A percentile compares a stretch with the other conserved stretches of the same genome.
Evolutionary conservation across 345 rosid species (phyloP).

Genomic region (Dimocarpus longan): DNA sequence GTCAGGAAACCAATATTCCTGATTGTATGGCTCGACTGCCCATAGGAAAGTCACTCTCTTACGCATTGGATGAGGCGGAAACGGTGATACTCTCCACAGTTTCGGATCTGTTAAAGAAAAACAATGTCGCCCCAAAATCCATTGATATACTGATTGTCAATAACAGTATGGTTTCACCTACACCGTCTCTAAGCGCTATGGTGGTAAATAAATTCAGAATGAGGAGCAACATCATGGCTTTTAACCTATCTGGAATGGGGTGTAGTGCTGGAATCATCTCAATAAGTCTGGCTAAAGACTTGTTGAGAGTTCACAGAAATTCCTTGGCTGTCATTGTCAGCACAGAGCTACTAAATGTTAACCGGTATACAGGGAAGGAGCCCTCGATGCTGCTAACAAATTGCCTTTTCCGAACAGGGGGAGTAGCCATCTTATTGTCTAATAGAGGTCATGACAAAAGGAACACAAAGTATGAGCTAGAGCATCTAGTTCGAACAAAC

Average conservation of each 20-base stretch:
- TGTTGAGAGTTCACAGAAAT: conserved; percentile 50
- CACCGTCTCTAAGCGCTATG: conserved; percentile 66
- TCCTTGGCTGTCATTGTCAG: conserved; percentile 58
- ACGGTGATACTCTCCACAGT: conserved; percentile 50
- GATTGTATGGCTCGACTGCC: conserved; percentile 47
- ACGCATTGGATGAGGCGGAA: conserved; percentile 45
- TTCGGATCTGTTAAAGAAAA: conserved; percentile 44
- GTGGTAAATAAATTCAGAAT: conserved; percentile 51
- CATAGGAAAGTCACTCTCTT: conserved; percentile 38
- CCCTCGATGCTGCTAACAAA: conserved; percentile 61
- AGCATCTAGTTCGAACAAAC: conserved; percentile 49
- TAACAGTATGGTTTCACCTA: conserved; percentile 53
- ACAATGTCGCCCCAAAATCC: conserved; percentile 37
- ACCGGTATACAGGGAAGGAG: conserved; percentile 58
- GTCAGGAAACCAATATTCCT: conserved; percentile 61
- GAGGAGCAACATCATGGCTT: conserved; percentile 64
- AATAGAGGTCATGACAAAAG: conserved; percentile 41
- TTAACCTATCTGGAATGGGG: conserved; percentile 73
- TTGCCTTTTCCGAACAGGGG: conserved; percentile 75
- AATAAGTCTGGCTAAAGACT: conserved; percentile 55
- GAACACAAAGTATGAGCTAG: conserved; percentile 52
- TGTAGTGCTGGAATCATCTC: conserved; percentile 62
- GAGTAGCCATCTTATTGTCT: conserved; percentile 60
- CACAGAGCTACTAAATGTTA: conserved; percentile 47
- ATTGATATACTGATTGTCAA: conserved; percentile 63